These are phyloP conservation scores for Sphagnum fallax DNA, from an alignment of 228 moss, liverwort and hornwort species.

Conservation along the genomic window DNA sequence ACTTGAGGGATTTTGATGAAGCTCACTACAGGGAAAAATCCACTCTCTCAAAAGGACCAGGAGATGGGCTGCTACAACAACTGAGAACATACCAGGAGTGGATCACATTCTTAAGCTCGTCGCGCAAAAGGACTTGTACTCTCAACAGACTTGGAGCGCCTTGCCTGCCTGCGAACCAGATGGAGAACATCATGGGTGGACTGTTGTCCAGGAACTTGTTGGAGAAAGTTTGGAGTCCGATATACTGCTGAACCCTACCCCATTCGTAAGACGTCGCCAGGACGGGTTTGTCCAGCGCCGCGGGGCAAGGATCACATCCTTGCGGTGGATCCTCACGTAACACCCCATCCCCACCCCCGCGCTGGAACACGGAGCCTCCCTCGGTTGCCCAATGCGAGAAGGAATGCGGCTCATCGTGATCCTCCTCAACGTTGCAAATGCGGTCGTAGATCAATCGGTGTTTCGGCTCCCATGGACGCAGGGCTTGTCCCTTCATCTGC, in stretches of 20 bases:
- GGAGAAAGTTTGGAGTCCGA: slow-evolving; percentile 55
- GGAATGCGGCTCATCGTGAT: slow-evolving; percentile 54
- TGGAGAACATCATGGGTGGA: slow-evolving; percentile 56
- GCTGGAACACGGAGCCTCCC: slow-evolving; percentile 63
- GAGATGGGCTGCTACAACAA: neutral
- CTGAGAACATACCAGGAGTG: slow-evolving; percentile 28
- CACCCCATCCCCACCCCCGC: slow-evolving; percentile 69
- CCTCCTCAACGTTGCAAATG: slow-evolving; percentile 52
- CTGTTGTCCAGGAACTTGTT: slow-evolving; percentile 54
- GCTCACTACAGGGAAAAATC: too few species aligned
- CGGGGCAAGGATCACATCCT: slow-evolving; percentile 42
- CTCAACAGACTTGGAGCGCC: slow-evolving; percentile 33
- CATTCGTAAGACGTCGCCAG: slow-evolving; percentile 70
- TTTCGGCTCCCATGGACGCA: slow-evolving; percentile 50
- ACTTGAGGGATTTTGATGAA: too few species aligned
- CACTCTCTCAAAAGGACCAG: neutral
- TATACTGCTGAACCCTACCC: slow-evolving; percentile 60
- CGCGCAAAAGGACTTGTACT: slow-evolving; percentile 38
- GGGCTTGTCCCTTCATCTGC: slow-evolving; percentile 25
- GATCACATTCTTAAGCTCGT: slow-evolving; percentile 39
- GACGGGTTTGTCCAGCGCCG: slow-evolving; percentile 27
- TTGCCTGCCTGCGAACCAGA: slow-evolving; percentile 56
- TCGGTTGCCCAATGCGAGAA: slow-evolving; percentile 57
- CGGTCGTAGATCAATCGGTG: slow-evolving; percentile 46
- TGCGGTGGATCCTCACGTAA: slow-evolving; percentile 48